A percentile compares a stretch with the other conserved stretches of the same genome.
phyloP scores from a whole-genome alignment of 331 rosid genomes.

The Quercus phellos region DNA sequence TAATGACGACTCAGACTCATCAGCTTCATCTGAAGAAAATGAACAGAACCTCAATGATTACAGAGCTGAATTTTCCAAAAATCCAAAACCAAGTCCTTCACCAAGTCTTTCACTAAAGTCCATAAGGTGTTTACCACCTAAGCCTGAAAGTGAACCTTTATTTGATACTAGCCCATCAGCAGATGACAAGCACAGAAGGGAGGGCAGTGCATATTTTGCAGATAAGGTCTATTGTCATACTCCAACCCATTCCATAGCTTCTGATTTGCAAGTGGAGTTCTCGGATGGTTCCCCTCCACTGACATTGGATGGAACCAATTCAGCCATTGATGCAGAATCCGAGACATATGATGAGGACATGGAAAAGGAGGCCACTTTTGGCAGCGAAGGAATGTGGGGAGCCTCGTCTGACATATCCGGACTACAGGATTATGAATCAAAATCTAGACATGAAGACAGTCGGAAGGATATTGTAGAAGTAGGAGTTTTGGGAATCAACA shows the following conservation, averaged over 20 bases:
- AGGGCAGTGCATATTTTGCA: slow-evolving; percentile 30
- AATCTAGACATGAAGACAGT: slow-evolving; percentile 1
- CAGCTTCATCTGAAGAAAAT: slow-evolving; percentile 20
- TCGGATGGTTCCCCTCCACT: slow-evolving; percentile 82
- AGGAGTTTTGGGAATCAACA: slow-evolving; percentile 13
- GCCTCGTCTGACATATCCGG: slow-evolving; percentile 23
- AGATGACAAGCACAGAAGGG: slow-evolving; percentile 27
- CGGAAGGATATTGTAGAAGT: slow-evolving; percentile 7
- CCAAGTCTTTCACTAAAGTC: slow-evolving; percentile 20
- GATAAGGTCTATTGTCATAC: slow-evolving; percentile 44
- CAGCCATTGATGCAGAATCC: slow-evolving; percentile 57
- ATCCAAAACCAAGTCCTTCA: slow-evolving; percentile 13
- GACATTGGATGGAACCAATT: slow-evolving; percentile 43
- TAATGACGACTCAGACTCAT: slow-evolving; percentile 31
- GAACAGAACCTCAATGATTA: slow-evolving; percentile 12
- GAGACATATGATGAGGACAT: slow-evolving; percentile 50
- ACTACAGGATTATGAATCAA: slow-evolving; percentile 13
- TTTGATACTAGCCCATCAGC: slow-evolving; percentile 35
- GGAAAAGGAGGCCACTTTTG: slow-evolving; percentile 44
- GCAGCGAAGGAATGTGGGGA: slow-evolving; percentile 46
- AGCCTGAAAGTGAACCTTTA: slow-evolving; percentile 22
- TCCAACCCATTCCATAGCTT: slow-evolving; percentile 69
- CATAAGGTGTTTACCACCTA: slow-evolving; percentile 17
- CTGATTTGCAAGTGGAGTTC: slow-evolving; percentile 89
- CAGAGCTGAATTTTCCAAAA: slow-evolving; percentile 14